phyloP scores from a whole-genome alignment of 768 basidiomycete genomes.

The Clitopilus passeckerianus region DNA sequence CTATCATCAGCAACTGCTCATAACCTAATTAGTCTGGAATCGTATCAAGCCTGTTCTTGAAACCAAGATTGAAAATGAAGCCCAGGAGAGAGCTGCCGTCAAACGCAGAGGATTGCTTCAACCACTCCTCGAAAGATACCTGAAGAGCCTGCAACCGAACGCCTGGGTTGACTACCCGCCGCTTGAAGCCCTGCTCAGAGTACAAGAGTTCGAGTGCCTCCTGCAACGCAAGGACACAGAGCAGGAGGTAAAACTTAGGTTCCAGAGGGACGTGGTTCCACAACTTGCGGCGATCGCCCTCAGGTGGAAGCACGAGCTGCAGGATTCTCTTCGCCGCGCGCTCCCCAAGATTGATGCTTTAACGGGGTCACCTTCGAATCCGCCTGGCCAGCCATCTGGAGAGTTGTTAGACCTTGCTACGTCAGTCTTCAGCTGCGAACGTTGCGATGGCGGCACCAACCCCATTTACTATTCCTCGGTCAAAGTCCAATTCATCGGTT shows the following conservation, averaged over 20 bases:
- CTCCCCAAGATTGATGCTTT: neutral
- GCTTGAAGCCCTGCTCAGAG: neutral
- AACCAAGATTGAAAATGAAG: neutral
- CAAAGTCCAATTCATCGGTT: neutral
- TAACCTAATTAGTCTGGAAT: conserved; percentile 24
- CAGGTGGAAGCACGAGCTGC: neutral
- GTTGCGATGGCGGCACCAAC: neutral
- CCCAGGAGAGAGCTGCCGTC: neutral
- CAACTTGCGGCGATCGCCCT: neutral
- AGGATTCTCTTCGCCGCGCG: conserved; percentile 7
- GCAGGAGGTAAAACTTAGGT: neutral
- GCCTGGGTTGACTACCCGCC: neutral
- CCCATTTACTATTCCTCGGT: neutral
- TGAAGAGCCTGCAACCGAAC: neutral
- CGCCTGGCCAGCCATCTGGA: neutral
- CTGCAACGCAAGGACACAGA: neutral
- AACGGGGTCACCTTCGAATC: neutral
- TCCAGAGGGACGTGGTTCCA: neutral
- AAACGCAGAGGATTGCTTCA: neutral
- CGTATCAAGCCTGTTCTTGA: conserved; percentile 6
- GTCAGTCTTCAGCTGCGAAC: neutral
- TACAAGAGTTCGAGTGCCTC: neutral
- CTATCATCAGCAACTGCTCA: too few species aligned
- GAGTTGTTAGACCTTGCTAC: neutral
- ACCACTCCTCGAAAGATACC: neutral